Conservation (phyloP, 306 rosid genomes). For the Arachis stenosperma region DNA sequence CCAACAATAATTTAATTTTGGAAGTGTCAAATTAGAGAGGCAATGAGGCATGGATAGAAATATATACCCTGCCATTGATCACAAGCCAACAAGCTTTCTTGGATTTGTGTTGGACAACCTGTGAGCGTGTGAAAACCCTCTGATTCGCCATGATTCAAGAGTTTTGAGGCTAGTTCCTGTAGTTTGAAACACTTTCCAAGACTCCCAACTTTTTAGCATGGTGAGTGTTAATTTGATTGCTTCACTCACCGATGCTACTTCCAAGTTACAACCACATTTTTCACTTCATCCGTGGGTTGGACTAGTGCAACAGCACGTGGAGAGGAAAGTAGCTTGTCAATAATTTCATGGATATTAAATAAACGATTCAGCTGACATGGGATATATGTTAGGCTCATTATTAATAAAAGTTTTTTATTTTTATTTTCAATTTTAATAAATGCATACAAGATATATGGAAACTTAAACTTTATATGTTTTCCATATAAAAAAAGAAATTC, state of each 20-base stretch:
- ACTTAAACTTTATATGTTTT: too few species aligned
- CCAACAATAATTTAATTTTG: not conserved
- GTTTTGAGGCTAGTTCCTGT: not conserved
- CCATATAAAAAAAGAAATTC: too few species aligned
- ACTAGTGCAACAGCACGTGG: too few species aligned
- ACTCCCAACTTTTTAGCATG: constrained; percentile 31
- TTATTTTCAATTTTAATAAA: too few species aligned
- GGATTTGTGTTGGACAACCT: constrained; percentile 67
- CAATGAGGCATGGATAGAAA: constrained; percentile 1
- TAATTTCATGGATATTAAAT: too few species aligned
- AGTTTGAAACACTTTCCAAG: not conserved
- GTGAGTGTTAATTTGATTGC: not conserved
- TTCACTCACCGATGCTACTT: not conserved
- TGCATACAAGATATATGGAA: too few species aligned
- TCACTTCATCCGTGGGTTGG: too few species aligned
- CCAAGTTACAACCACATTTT: constrained; percentile 21
- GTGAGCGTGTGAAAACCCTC: constrained; percentile 52
- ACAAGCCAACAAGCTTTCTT: constrained; percentile 58
- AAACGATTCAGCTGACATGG: too few species aligned
- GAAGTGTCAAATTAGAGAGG: not conserved
- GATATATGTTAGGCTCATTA: too few species aligned
- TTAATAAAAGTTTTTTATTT: too few species aligned
- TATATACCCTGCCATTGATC: constrained; percentile 59
- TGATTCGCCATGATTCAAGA: constrained; percentile 46
- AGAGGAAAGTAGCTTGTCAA: too few species aligned